Evolutionary conservation across 805 yeast species (phyloP).

Genomic region (Metschnikowia baotianmanensis): DNA sequence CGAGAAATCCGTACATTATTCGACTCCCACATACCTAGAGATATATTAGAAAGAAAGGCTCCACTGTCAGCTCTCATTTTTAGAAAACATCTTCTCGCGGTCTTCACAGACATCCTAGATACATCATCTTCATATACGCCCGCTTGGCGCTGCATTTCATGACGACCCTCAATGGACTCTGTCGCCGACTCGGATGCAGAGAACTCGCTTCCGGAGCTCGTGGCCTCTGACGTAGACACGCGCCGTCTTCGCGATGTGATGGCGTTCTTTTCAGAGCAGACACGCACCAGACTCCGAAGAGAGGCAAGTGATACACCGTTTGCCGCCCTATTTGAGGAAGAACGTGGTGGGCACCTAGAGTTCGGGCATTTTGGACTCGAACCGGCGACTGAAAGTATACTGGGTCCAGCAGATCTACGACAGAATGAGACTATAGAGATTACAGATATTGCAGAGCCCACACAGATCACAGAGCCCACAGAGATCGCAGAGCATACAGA

Average conservation of each 20-base stretch:
- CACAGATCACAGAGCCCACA: too few relatives aligned
- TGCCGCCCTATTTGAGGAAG: conserved; percentile 5
- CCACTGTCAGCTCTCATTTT: too few relatives aligned
- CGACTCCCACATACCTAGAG: too few relatives aligned
- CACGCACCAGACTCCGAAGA: conserved; percentile 11
- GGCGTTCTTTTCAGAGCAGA: conserved; percentile 11
- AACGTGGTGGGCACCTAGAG: neutral
- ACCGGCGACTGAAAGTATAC: neutral
- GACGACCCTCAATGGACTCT: conserved; percentile 13
- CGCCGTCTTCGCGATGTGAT: conserved; percentile 11
- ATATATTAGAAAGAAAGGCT: too few relatives aligned
- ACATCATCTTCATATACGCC: too few relatives aligned
- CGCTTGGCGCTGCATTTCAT: conserved; percentile 3
- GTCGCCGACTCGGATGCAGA: conserved; percentile 22
- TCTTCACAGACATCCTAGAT: too few relatives aligned
- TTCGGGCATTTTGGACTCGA: neutral
- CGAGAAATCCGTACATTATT: too few relatives aligned
- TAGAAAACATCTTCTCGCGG: too few relatives aligned
- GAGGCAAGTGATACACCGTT: conserved; percentile 14
- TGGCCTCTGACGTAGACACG: conserved; percentile 14
- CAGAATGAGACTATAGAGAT: neutral
- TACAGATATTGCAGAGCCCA: too few relatives aligned
- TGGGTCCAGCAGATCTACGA: neutral
- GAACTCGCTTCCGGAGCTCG: conserved; percentile 17
- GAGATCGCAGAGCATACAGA: too few relatives aligned